Conservation (phyloP, 2,329 filamentous ascomycete species). For the Hypoxylon sp. region DNA sequence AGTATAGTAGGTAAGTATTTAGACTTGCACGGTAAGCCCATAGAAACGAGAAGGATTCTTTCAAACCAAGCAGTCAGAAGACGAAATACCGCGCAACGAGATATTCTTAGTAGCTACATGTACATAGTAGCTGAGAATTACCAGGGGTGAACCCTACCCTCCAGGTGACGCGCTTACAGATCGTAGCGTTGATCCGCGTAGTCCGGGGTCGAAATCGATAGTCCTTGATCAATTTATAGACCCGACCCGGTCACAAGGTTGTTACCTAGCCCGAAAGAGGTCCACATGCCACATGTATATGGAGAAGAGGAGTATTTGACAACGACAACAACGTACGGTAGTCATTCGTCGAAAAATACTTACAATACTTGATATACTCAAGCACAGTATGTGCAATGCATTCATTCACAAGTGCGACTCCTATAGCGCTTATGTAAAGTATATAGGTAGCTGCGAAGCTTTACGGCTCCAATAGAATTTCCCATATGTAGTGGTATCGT, state of each 20-base stretch:
- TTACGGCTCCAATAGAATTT: background rate
- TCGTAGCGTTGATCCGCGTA: conserved; percentile 43
- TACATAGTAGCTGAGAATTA: conserved; percentile 1
- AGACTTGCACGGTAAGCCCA: conserved; percentile 10
- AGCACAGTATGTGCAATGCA: background rate
- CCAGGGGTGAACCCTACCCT: conserved; percentile 42
- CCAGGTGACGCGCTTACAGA: conserved; percentile 44
- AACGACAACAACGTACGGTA: background rate
- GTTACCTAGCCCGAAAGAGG: conserved; percentile 22
- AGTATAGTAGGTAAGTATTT: background rate
- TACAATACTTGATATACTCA: background rate
- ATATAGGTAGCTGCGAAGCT: too few relatives aligned
- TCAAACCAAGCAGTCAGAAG: conserved; percentile 33
- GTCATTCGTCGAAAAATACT: background rate
- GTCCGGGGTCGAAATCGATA: conserved; percentile 44
- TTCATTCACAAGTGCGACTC: background rate
- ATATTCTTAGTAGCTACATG: conserved; percentile 39
- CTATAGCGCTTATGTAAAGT: conserved; percentile 10
- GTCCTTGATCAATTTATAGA: conserved; percentile 41
- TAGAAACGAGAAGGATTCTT: conserved; percentile 32
- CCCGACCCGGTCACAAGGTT: conserved; percentile 40
- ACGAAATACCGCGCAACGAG: conserved; percentile 28
- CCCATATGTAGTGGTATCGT: background rate
- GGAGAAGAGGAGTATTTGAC: background rate
- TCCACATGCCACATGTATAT: conserved; percentile 15